Evolutionary conservation across 2,329 filamentous ascomycete genomes (phyloP), one percentile per base, ranked within the genome.

Genomic region (Nemania sp.): DNA sequence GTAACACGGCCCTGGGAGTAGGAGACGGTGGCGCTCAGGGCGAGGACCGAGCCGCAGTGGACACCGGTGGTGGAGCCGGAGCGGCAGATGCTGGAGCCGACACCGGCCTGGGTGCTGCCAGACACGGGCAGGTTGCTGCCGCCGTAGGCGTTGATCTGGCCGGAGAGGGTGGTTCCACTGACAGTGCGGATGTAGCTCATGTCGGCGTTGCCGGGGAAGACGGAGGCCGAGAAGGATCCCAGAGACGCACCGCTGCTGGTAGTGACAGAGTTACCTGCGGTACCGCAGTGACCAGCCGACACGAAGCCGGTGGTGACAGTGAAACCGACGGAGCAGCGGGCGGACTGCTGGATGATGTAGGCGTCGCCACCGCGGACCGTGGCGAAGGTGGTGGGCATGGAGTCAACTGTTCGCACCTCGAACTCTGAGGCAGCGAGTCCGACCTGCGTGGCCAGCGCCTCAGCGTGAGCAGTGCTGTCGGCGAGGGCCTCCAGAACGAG

Each of bases 1-100:
- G 70, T 71, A 58, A 74, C 71, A 60, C 68, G 60, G 22, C 72
- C 72, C 52, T 74, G 42, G 45, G 68, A n/a, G 66, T 74, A 74
- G 66, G 56, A 67, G 61, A 74, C 71, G 1, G 70, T 70, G 0
- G 69, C 72, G 56, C 68, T 64, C 2, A 71, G 57, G 22, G 68
- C 60, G 51, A 67, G 66, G 56, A 74, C 66, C 1, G 66, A 67
- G 41, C 71, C 71, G 66, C 72, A 74, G 69, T 60, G 64, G 64
- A 73, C 70, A 60, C 70, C 70, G 44, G 65, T 73, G 61, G 72
- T 74, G 44, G 72, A 73, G 61, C 72, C 72, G 57, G 72, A 74
- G 63, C 72, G 72, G 68, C 72, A 74, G 67, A 74, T 66, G 61
- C 65, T 69, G 61, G 68, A 34, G 20, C 72, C 72, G 51, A 66